These are phyloP conservation scores for Barnettozyma wickerhamii DNA, from an alignment of 805 yeast species.

Conservation along the genomic window DNA sequence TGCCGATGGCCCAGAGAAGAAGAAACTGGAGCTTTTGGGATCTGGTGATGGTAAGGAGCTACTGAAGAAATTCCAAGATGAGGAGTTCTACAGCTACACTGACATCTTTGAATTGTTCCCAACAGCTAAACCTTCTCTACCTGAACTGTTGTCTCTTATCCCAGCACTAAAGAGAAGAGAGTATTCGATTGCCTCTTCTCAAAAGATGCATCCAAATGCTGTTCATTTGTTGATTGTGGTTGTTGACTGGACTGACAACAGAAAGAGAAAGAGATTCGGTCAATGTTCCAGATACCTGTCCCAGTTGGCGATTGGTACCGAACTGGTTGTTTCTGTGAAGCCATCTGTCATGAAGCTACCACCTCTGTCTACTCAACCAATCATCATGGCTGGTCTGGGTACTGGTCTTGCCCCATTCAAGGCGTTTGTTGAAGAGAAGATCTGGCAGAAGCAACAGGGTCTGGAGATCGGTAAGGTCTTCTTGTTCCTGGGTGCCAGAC, in stretches of 20 bases:
- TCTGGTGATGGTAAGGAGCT: conserved; percentile 80
- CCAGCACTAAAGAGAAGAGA: conserved; percentile 94
- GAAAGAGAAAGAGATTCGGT: conserved; percentile 84
- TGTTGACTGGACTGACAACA: conserved; percentile 89
- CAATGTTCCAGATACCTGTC: conserved; percentile 92
- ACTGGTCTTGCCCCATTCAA: conserved; percentile 98
- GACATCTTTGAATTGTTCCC: conserved; percentile 78
- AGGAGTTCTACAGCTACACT: conserved; percentile 72
- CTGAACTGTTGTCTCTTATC: conserved; percentile 65
- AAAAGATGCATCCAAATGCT: conserved; percentile 84
- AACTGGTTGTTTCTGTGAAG: conserved; percentile 89
- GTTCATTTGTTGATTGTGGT: conserved; percentile 91
- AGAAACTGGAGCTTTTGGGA: conserved; percentile 55
- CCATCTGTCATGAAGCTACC: conserved; percentile 98
- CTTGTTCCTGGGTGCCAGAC: conserved; percentile 90
- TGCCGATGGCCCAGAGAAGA: conserved; percentile 61
- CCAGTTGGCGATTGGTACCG: conserved; percentile 73
- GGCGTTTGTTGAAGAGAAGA: conserved; percentile 93
- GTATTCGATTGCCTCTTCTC: conserved; percentile 96
- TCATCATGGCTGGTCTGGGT: conserved; percentile 96
- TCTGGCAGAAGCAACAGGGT: conserved; percentile 90
- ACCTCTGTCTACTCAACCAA: conserved; percentile 79
- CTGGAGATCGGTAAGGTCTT: conserved; percentile 82
- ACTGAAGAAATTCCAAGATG: conserved; percentile 81
- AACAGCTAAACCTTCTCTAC: conserved; percentile 73